Percentiles rank a stretch among this genome's conserved stretches.
phyloP scores from a whole-genome alignment of 352 stramenopile species.

The Globisporangium barbulae region DNA sequence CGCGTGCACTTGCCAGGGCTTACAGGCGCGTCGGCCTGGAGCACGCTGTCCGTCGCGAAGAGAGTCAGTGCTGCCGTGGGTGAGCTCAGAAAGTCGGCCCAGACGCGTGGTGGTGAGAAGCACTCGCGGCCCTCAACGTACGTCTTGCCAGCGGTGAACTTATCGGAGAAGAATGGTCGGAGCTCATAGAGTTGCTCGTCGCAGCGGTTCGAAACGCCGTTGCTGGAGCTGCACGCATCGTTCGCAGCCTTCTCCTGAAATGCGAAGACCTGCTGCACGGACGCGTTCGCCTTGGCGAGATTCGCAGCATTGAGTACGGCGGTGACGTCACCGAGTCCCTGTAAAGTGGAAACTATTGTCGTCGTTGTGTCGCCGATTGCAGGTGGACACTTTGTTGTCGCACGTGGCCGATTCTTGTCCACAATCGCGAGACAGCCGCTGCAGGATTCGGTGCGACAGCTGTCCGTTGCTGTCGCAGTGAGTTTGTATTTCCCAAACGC shows the following conservation, averaged over 20 bases:
- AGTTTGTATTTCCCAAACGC: slow-evolving; percentile 55
- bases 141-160: neutral
- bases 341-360: neutral
- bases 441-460: slow-evolving; percentile 28
- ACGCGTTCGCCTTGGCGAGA: slow-evolving; percentile 22
- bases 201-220: slow-evolving; percentile 10
- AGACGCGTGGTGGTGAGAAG: slow-evolving; percentile 13
- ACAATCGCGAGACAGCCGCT: slow-evolving; percentile 45
- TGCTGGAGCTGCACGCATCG: slow-evolving; percentile 37
- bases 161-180: slow-evolving; percentile 18
- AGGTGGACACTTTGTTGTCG: slow-evolving; percentile 33
- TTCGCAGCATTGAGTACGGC: slow-evolving; percentile 20
- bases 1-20: slow-evolving; percentile 13
- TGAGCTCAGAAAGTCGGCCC: slow-evolving; percentile 8
- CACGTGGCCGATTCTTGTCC: slow-evolving; percentile 41
- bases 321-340: slow-evolving; percentile 19
- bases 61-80: neutral
- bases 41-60: neutral
- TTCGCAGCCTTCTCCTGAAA: slow-evolving; percentile 43
- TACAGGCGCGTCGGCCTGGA: slow-evolving; percentile 9
- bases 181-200: slow-evolving; percentile 19
- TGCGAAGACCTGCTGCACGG: slow-evolving; percentile 33
- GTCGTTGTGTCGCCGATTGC: slow-evolving; percentile 20
- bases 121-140: slow-evolving; percentile 5
- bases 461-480: slow-evolving; percentile 36